These are phyloP conservation scores for Haplographium delicatum DNA, from an alignment of 495 filamentous ascomycete genomes.

Conservation along the genomic window DNA sequence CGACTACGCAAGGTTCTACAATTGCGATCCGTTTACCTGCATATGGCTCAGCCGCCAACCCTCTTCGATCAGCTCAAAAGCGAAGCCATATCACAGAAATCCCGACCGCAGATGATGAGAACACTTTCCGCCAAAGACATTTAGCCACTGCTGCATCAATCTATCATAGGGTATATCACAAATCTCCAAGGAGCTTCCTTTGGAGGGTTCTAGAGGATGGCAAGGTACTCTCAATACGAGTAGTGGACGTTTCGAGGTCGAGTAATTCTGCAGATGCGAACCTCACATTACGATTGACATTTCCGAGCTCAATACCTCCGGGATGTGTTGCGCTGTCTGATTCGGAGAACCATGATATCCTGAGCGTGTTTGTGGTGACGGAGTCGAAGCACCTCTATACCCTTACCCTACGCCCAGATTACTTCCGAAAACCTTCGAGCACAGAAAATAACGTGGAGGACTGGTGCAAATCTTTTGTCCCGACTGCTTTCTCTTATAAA, in stretches of 20 bases:
- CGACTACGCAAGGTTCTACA: conserved; percentile 59
- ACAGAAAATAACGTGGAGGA: conserved; percentile 67
- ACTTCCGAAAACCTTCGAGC: conserved; percentile 61
- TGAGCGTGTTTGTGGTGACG: conserved; percentile 79
- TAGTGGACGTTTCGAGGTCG: conserved; percentile 72
- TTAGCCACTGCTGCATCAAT: conserved; percentile 77
- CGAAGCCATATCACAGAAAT: conserved; percentile 25
- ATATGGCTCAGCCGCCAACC: conserved; percentile 30
- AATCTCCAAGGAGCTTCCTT: conserved; percentile 75
- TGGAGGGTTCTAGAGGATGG: conserved; percentile 84
- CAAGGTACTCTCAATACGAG: conserved; percentile 75
- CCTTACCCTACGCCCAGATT: conserved; percentile 71
- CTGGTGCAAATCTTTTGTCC: conserved; percentile 68
- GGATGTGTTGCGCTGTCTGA: conserved; percentile 79
- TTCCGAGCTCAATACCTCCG: conserved; percentile 63
- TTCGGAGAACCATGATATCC: conserved; percentile 65
- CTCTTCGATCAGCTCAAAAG: conserved; percentile 35
- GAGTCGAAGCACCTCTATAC: conserved; percentile 72
- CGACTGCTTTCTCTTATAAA: conserved; percentile 69
- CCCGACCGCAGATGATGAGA: conserved; percentile 60
- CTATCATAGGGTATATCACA: conserved; percentile 70
- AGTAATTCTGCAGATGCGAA: conserved; percentile 59
- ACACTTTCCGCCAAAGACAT: conserved; percentile 60
- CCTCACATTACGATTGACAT: conserved; percentile 70
- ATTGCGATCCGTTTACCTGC: conserved; percentile 70